Evolutionary conservation across 352 stramenopile species (phyloP).

Genomic region (Detonula confervacea): DNA sequence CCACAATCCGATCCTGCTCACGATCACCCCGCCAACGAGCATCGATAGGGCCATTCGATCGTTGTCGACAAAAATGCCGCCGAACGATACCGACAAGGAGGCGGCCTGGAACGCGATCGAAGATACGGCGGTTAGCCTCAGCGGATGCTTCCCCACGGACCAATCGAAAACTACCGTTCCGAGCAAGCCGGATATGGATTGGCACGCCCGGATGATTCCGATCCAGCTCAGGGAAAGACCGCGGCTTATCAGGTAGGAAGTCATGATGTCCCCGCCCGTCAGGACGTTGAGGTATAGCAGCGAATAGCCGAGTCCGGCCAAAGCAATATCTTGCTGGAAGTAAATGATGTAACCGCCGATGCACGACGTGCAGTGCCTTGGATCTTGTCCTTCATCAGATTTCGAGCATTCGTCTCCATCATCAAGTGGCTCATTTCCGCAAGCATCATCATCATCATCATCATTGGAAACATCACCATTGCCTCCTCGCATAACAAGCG

Average conservation of each 20-base stretch:
- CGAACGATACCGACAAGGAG: constrained; percentile 4
- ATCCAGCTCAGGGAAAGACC: constrained; percentile 9
- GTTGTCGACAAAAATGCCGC: constrained; percentile 1
- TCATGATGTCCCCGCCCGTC: constrained; percentile 7
- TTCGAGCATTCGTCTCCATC: background rate
- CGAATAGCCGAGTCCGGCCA: constrained; percentile 1
- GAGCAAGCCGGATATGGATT: background rate
- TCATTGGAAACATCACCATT: background rate
- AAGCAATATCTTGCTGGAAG: constrained; percentile 14
- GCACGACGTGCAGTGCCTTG: background rate
- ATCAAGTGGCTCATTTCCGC: background rate
- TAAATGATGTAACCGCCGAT: constrained; percentile 1
- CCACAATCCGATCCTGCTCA: constrained; percentile 10
- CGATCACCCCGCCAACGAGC: background rate
- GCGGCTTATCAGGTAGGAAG: constrained; percentile 17
- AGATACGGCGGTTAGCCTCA: constrained; percentile 4
- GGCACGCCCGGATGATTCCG: background rate
- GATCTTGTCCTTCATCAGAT: background rate
- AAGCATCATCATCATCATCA: background rate
- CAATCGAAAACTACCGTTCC: constrained; percentile 11
- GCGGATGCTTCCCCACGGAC: background rate
- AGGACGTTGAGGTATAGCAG: constrained; percentile 18
- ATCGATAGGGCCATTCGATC: constrained; percentile 12
- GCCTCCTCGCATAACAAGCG: background rate
- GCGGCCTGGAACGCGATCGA: constrained; percentile 5